A percentile compares a stretch with the other conserved stretches of the same genome.
phyloP scores from a whole-genome alignment of 192 early-diverging fungal genomes.

The Diversispora epigaea region DNA sequence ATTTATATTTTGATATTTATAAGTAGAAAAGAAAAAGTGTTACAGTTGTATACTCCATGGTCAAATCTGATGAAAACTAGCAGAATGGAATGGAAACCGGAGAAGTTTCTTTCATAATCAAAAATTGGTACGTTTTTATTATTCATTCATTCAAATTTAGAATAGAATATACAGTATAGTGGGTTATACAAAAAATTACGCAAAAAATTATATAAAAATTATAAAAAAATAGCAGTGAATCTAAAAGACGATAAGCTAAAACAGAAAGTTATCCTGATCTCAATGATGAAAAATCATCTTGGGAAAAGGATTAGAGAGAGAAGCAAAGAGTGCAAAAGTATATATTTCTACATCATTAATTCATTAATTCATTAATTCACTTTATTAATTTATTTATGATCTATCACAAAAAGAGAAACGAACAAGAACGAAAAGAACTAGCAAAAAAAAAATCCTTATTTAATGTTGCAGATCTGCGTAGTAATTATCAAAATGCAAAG shows the following conservation, averaged over 20 bases:
- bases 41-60: slow-evolving; percentile 90
- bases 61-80: slow-evolving; percentile 86
- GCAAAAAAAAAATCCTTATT: slow-evolving; percentile 51
- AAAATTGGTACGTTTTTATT: slow-evolving; percentile 41
- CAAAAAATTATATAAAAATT: too few species aligned
- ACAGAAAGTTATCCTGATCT: slow-evolving; percentile 74
- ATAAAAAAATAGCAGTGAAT: slow-evolving; percentile 75
- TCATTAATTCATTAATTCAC: too few species aligned
- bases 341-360: too few species aligned
- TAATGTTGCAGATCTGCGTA: slow-evolving; percentile 50
- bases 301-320: slow-evolving; percentile 43
- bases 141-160: too few species aligned
- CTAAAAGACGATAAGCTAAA: slow-evolving; percentile 81
- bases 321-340: slow-evolving; percentile 41
- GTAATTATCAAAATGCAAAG: slow-evolving; percentile 51
- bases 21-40: slow-evolving; percentile 92
- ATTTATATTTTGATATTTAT: neutral
- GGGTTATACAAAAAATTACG: too few species aligned
- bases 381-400: slow-evolving; percentile 4
- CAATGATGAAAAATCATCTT: slow-evolving; percentile 64
- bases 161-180: too few species aligned
- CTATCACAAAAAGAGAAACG: slow-evolving; percentile 44
- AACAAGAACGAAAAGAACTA: slow-evolving; percentile 43
- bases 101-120: slow-evolving; percentile 93
- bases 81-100: slow-evolving; percentile 97